These are phyloP conservation scores for Smallanthus sonchifolius DNA, from an alignment of 129 eudicot species.

Conservation along the genomic window DNA sequence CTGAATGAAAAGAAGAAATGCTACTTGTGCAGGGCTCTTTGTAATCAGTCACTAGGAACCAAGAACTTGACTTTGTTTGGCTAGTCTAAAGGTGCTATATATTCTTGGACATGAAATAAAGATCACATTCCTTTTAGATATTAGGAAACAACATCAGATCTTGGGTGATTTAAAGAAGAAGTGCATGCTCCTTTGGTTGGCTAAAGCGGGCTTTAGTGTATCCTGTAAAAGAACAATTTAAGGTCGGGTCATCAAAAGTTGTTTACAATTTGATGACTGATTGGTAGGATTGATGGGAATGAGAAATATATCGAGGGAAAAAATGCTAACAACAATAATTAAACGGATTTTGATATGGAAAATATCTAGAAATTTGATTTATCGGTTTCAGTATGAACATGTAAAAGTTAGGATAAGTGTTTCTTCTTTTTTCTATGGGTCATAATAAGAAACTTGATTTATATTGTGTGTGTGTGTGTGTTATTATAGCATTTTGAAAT, in stretches of 20 bases:
- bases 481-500: slow-evolving; percentile 9
- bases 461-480: not conserved
- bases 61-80: slow-evolving; percentile 13
- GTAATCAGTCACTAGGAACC: slow-evolving; percentile 11
- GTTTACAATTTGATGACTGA: not conserved
- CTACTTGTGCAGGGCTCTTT: slow-evolving; percentile 11
- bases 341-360: not conserved
- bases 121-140: slow-evolving; percentile 3
- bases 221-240: not conserved
- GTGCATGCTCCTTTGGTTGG: not conserved
- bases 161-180: not conserved
- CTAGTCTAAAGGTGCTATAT: slow-evolving; percentile 9
- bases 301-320: not conserved
- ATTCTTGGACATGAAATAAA: slow-evolving; percentile 9
- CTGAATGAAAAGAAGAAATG: slow-evolving; percentile 5
- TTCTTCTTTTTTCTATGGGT: not conserved
- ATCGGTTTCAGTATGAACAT: not conserved
- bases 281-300: not conserved
- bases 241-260: not conserved
- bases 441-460: not conserved
- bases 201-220: not conserved
- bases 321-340: not conserved
- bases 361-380: not conserved
- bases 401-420: not conserved
- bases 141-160: slow-evolving; percentile 6